phyloP scores from a whole-genome alignment of 2,329 filamentous ascomycete species.

The Endothia cerciana region DNA sequence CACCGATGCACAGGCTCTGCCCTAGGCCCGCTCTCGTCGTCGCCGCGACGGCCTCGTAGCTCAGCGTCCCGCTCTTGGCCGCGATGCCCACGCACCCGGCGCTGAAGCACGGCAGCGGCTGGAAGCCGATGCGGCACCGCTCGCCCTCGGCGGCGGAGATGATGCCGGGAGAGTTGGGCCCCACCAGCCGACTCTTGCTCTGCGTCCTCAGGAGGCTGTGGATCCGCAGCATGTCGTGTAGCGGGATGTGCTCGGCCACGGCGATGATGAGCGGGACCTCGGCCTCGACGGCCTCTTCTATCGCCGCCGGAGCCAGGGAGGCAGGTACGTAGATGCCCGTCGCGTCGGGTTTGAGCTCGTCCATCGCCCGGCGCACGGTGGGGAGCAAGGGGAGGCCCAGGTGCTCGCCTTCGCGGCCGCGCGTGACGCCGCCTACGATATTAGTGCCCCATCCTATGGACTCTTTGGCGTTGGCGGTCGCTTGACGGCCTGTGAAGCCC shows the following conservation, averaged over 20 bases:
- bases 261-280: slow-evolving; percentile 78
- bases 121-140: slow-evolving; percentile 73
- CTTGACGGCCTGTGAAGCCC: slow-evolving; percentile 45
- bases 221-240: slow-evolving; percentile 74
- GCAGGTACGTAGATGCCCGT: slow-evolving; percentile 81
- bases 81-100: slow-evolving; percentile 74
- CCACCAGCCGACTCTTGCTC: slow-evolving; percentile 72
- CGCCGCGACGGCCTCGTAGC: slow-evolving; percentile 78
- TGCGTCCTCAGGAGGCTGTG: slow-evolving; percentile 74
- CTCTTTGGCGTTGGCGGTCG: slow-evolving; percentile 76
- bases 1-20: slow-evolving; percentile 76
- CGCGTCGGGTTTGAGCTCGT: slow-evolving; percentile 72
- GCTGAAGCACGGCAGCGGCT: slow-evolving; percentile 75
- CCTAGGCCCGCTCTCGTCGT: slow-evolving; percentile 75
- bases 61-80: slow-evolving; percentile 80
- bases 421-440: slow-evolving; percentile 78
- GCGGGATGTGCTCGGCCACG: slow-evolving; percentile 78
- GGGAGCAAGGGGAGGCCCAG: slow-evolving; percentile 73
- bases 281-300: slow-evolving; percentile 79
- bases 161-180: slow-evolving; percentile 81
- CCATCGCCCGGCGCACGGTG: slow-evolving; percentile 69
- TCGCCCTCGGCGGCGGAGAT: slow-evolving; percentile 72
- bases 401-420: slow-evolving; percentile 71
- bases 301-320: slow-evolving; percentile 71
- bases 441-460: slow-evolving; percentile 79